Evolutionary conservation across 108 stramenopile species (phyloP), one percentile per base, ranked within the genome.

Genomic region (Craspedostauros australis): DNA sequence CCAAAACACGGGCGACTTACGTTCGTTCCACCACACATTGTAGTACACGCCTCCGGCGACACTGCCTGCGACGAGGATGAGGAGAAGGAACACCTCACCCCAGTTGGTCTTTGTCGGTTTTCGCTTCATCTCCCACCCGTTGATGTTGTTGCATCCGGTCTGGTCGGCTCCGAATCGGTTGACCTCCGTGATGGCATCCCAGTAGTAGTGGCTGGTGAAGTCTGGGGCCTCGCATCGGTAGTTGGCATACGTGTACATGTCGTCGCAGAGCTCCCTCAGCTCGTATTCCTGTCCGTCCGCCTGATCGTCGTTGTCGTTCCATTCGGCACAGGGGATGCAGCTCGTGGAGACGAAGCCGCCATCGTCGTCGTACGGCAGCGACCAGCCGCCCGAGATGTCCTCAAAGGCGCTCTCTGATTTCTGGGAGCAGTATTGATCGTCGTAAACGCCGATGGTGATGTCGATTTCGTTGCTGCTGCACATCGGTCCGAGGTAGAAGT

Each of bases 401-500:
- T 54, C 58, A 21, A 61, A 66, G 39, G 38, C 38, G 39, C 15
- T 43, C 2, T 34, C 26, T 23, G 58, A 44, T n/a, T 29, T 47
- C 14, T 33, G 26, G 39, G 55, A 46, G 23, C 71, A 72, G 20
- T 41, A 43, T 32, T 62, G n/a, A 26, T 73, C 66, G 27, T 46
- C 37, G 33, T 46, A 74, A 26, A 67, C 19, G 0, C 47, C 66
- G 31, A 74, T 34, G 22, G 33, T 37, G 25, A 74, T 39, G 45
- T 66, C 60, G 0, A 21, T 37, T 15, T 43, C 62, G 22, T 62
- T 57, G 2, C 25, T 39, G 26, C 65, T 58, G 60, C 73, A 74
- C 16, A 55, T 44, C 22, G 73, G 73, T 20, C 73, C 73, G 23
- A 74, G 28, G 39, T 37, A 74, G 62, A 60, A 74, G 4, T 20